Base-by-base conservation (phyloP, 2,329 filamentous ascomycete species). In the Ophiostoma pallidulum region DNA sequence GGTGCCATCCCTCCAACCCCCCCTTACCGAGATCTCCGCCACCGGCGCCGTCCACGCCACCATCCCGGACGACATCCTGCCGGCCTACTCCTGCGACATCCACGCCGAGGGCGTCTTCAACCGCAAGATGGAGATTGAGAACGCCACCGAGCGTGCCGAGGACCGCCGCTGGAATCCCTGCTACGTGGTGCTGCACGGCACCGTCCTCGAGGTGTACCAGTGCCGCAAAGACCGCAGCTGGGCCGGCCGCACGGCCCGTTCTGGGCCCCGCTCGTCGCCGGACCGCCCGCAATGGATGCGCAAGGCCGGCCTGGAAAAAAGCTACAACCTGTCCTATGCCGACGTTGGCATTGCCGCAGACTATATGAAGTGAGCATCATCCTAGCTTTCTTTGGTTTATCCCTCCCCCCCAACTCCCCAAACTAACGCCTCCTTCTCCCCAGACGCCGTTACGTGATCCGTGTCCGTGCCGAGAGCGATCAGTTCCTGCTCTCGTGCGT, bases 301-400 rank as follows among this genome's bases (percentile, higher is more conserved):
- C 54, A 71, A 65, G 51, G 76, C 75, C 18, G 70, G 69, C 47
- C 64, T 87, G 32, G 67, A 86, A 53, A 77, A 72, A 60, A 75
- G 73, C n/a, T 89, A 86, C 60, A 84, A 79, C 45, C 69, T 89
- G 41, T 75, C 86, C 53, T 81, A 88, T 59, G 84, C 84, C 19
- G 84, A 89, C 62, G 77, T 84, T 19, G 84, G 84, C 10, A 75
- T 88, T 52, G 84, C 85, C 9, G 75, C 78, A 14, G 84, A 89
- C 62, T 83, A 85, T 60, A 72, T 75, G 57, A 85, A 86, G 74
- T 80, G 63, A 57, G 75, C 69, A 46, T 35, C 31, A 8, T 28
- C 22, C 14, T 37, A 37, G 7, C n/a, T n/a, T 18, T 31, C 5
- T 9, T 2, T 6, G 10, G 6, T 37, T 40, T 20, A 3, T 9